phyloP scores from a whole-genome alignment of 1,284 basidiomycete genomes.

The Bondarzewia mesenterica region DNA sequence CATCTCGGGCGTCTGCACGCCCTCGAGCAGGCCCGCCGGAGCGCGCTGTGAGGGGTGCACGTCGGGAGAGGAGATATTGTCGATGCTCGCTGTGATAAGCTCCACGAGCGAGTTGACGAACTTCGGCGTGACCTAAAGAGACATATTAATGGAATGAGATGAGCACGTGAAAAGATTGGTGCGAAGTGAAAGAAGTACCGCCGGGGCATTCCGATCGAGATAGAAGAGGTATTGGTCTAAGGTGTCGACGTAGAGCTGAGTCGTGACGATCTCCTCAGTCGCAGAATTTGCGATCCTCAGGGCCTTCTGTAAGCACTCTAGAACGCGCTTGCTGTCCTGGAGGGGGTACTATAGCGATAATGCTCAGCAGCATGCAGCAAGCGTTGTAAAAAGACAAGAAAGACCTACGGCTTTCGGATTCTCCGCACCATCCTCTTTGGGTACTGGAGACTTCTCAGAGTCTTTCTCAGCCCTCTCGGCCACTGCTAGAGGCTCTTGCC shows the following conservation, averaged over 20 bases:
- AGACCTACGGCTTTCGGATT: constrained; percentile 50
- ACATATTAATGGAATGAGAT: constrained; percentile 6
- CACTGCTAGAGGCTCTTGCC: constrained; percentile 56
- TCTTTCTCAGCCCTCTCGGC: constrained; percentile 20
- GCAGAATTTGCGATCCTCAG: constrained; percentile 89
- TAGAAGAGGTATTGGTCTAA: constrained; percentile 93
- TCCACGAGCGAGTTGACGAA: constrained; percentile 93
- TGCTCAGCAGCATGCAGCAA: background rate
- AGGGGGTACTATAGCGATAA: constrained; percentile 60
- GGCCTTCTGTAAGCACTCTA: constrained; percentile 93
- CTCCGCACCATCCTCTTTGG: constrained; percentile 39
- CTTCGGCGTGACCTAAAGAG: constrained; percentile 73
- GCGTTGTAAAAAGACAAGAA: background rate
- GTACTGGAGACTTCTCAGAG: constrained; percentile 28
- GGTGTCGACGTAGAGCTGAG: constrained; percentile 90
- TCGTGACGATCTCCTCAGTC: constrained; percentile 90
- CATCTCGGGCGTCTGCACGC: constrained; percentile 86
- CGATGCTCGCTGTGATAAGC: constrained; percentile 85
- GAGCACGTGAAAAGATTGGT: background rate
- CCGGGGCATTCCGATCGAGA: constrained; percentile 84
- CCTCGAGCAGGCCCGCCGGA: constrained; percentile 80
- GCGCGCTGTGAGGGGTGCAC: constrained; percentile 78
- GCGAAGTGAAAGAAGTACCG: constrained; percentile 42
- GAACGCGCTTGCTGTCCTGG: constrained; percentile 89
- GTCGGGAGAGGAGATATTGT: constrained; percentile 77